These are phyloP conservation scores for Nigrospora sphaerica DNA, from an alignment of 2,329 filamentous ascomycete genomes.

Conservation along the genomic window DNA sequence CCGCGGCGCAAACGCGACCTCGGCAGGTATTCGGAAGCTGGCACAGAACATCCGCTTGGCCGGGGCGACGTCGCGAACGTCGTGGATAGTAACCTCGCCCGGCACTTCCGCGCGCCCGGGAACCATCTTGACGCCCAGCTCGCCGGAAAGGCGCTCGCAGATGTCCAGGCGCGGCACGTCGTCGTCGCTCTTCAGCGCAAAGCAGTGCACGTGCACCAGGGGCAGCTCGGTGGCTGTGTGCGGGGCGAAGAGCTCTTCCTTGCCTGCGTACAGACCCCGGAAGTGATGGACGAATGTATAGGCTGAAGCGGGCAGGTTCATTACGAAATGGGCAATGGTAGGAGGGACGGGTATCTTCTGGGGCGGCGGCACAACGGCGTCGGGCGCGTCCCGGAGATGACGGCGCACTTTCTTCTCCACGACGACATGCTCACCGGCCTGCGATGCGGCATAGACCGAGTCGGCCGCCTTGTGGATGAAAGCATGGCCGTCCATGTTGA, in stretches of 20 bases:
- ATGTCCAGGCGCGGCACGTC: constrained; percentile 59
- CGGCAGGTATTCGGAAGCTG: constrained; percentile 74
- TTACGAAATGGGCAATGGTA: constrained; percentile 87
- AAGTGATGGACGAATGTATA: constrained; percentile 74
- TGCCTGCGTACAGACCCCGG: constrained; percentile 71
- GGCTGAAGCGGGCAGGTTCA: constrained; percentile 92
- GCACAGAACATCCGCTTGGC: constrained; percentile 97
- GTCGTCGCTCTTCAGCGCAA: constrained; percentile 74
- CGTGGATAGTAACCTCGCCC: constrained; percentile 49
- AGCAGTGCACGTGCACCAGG: constrained; percentile 90
- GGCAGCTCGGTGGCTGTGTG: constrained; percentile 58
- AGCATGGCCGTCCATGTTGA: constrained; percentile 71
- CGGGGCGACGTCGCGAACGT: constrained; percentile 83
- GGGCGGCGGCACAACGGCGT: constrained; percentile 20
- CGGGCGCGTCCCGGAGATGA: constrained; percentile 21
- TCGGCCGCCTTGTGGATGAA: constrained; percentile 72
- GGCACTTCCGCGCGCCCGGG: constrained; percentile 40
- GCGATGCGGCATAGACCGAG: constrained; percentile 44
- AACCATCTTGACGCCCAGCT: constrained; percentile 52
- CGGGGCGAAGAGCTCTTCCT: constrained; percentile 58
- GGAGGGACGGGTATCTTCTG: constrained; percentile 51
- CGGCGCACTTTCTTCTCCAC: constrained; percentile 37
- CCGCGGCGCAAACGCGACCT: constrained; percentile 66
- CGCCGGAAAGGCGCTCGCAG: constrained; percentile 56
- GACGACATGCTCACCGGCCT: constrained; percentile 44